Conservation (phyloP, 2,329 filamentous ascomycete species). For the Colletotrichum nymphaeae region DNA sequence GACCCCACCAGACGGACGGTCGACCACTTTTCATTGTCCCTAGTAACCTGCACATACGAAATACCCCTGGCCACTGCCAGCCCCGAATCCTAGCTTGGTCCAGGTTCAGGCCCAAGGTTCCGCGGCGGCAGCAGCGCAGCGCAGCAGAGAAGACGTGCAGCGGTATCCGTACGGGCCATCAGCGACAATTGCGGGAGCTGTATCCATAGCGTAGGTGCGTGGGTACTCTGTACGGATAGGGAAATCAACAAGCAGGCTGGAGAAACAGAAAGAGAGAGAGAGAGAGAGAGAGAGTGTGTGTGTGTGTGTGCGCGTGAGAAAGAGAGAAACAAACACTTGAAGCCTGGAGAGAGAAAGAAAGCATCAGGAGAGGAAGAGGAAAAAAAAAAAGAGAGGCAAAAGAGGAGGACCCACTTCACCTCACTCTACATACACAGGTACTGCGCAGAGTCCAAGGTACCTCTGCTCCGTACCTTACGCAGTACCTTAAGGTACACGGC, state of each 20-base stretch:
- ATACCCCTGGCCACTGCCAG: conserved; percentile 6
- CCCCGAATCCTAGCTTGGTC: conserved; percentile 15
- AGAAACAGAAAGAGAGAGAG: background rate
- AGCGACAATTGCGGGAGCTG: background rate
- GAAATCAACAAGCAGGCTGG: background rate
- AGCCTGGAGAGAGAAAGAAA: background rate
- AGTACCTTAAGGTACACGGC: conserved; percentile 5
- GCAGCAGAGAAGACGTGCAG: background rate
- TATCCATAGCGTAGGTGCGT: background rate
- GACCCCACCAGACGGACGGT: conserved; percentile 3
- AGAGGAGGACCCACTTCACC: conserved; percentile 14
- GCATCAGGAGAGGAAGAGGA: background rate
- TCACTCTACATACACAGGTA: background rate
- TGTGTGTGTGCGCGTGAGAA: background rate
- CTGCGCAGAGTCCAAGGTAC: no score
- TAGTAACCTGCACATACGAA: background rate
- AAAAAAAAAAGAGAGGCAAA: background rate
- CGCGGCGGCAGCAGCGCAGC: background rate
- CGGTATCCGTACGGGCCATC: background rate
- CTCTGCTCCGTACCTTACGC: no score
- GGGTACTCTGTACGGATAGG: no score
- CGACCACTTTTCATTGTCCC: background rate
- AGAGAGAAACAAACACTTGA: background rate
- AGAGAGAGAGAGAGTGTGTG: no score
- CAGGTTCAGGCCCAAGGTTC: conserved; percentile 14